phyloP scores from a whole-genome alignment of 208 protist genomes.

The Wallacemonas rigidus region DNA sequence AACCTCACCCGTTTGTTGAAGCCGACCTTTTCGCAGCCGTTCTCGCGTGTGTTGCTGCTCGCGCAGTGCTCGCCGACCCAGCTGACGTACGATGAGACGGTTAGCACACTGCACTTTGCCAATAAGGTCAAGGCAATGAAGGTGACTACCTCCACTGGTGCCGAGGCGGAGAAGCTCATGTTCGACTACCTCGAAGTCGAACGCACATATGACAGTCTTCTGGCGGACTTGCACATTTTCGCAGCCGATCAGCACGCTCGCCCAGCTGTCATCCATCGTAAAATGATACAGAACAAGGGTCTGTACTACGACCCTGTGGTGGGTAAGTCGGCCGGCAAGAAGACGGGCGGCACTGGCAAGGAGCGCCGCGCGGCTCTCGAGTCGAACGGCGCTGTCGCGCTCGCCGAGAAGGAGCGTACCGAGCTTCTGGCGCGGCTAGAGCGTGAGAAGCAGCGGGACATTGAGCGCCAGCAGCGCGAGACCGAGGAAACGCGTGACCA shows the following conservation, averaged over 20 bases:
- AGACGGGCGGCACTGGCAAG: slow-evolving; percentile 9
- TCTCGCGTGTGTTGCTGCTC: slow-evolving; percentile 84
- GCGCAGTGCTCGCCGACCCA: slow-evolving; percentile 82
- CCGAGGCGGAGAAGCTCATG: slow-evolving; percentile 54
- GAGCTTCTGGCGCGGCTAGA: slow-evolving; percentile 37
- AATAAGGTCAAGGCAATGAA: slow-evolving; percentile 92
- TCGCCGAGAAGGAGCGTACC: slow-evolving; percentile 56
- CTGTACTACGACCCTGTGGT: slow-evolving; percentile 62
- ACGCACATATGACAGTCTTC: slow-evolving; percentile 59
- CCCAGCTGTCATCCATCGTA: slow-evolving; percentile 54
- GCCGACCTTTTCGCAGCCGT: slow-evolving; percentile 79
- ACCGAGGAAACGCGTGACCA: slow-evolving; percentile 46
- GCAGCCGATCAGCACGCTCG: slow-evolving; percentile 39
- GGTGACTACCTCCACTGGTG: slow-evolving; percentile 41
- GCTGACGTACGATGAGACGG: slow-evolving; percentile 83
- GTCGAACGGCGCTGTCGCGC: slow-evolving; percentile 37
- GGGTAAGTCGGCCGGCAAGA: slow-evolving; percentile 34
- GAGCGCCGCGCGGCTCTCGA: slow-evolving; percentile 47
- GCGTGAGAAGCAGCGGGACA: slow-evolving; percentile 43
- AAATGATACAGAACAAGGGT: slow-evolving; percentile 42
- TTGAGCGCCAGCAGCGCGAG: slow-evolving; percentile 18
- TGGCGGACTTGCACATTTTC: slow-evolving; percentile 82
- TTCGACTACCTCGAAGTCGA: slow-evolving; percentile 59
- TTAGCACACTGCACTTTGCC: slow-evolving; percentile 89
- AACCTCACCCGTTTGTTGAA: slow-evolving; percentile 90